Evolutionary conservation across 2,329 filamentous ascomycete genomes (phyloP).

Genomic region (Diatrype stigma): DNA sequence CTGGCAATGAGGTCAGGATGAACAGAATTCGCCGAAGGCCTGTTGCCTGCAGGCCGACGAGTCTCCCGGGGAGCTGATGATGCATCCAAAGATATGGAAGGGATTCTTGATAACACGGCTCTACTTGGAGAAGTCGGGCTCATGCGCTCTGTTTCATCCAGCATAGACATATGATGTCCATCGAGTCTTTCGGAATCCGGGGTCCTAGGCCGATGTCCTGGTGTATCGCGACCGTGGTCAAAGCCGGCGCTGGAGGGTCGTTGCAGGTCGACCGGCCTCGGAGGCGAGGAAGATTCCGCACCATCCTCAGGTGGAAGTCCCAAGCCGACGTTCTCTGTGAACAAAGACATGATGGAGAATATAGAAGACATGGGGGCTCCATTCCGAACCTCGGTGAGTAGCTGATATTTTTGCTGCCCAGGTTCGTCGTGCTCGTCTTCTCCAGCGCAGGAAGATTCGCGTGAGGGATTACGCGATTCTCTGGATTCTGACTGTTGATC

Average conservation of each 20-base stretch:
- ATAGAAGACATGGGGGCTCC: slow-evolving; percentile 97
- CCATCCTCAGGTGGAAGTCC: slow-evolving; percentile 64
- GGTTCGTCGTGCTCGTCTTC: slow-evolving; percentile 59
- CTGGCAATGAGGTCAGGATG: slow-evolving; percentile 97
- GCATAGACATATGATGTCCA: slow-evolving; percentile 9
- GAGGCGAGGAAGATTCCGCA: slow-evolving; percentile 22
- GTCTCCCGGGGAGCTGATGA: slow-evolving; percentile 22
- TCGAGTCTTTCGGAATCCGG: slow-evolving; percentile 23
- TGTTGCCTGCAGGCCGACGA: slow-evolving; percentile 39
- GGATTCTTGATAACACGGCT: slow-evolving; percentile 56
- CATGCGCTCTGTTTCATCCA: slow-evolving; percentile 24
- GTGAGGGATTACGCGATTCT: slow-evolving; percentile 37
- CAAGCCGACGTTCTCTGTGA: slow-evolving; percentile 90
- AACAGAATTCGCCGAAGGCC: slow-evolving; percentile 64
- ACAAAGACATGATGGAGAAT: slow-evolving; percentile 94
- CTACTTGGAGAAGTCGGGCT: slow-evolving; percentile 24
- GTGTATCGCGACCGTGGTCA: slow-evolving; percentile 9
- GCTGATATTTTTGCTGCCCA: slow-evolving; percentile 80
- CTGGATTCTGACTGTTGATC: slow-evolving; percentile 21
- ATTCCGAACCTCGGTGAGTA: slow-evolving; percentile 95
- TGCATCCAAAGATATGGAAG: slow-evolving; percentile 68
- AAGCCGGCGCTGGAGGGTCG: slow-evolving; percentile 17
- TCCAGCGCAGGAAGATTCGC: slow-evolving; percentile 57
- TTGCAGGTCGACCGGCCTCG: slow-evolving; percentile 24
- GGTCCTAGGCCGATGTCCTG: slow-evolving; percentile 11